phyloP scores from a whole-genome alignment of 169 alveolate species.

The Eimeria praecox region DNA sequence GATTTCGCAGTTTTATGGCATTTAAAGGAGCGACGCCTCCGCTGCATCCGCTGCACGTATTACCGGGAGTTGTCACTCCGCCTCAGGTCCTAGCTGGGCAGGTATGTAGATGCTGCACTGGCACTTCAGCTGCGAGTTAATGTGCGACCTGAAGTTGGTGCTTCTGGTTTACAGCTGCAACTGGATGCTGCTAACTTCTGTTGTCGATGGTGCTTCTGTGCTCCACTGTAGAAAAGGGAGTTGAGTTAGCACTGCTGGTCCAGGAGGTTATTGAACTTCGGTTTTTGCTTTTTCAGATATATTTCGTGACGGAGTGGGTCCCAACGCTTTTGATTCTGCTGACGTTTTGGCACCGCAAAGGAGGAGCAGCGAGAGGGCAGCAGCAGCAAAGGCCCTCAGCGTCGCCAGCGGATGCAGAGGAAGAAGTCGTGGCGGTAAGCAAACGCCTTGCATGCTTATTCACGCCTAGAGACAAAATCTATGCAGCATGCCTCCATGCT shows the following conservation, averaged over 20 bases:
- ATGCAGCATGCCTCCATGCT: not conserved
- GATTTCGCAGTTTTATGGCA: conserved; percentile 44
- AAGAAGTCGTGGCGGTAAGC: conserved; percentile 41
- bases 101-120: conserved; percentile 25
- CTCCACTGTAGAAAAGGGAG: not conserved
- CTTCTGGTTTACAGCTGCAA: not conserved
- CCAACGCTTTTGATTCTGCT: conserved; percentile 68
- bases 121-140: not conserved
- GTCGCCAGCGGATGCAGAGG: conserved; percentile 34
- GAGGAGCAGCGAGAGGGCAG: conserved; percentile 19
- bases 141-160: not conserved
- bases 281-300: conserved; percentile 24
- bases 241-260: not conserved
- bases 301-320: conserved; percentile 74
- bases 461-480: too few relatives aligned
- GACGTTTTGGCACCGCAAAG: conserved; percentile 79
- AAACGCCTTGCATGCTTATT: not conserved
- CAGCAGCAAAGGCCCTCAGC: conserved; percentile 40
- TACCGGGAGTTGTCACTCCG: not conserved
- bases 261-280: not conserved
- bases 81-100: conserved; percentile 54
- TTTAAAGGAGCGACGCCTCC: conserved; percentile 81
- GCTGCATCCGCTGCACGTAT: conserved; percentile 28
- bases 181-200: not conserved
- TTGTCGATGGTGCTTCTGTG: not conserved